Conservation (phyloP, 768 basidiomycete genomes). For the Lanmaoa rubissima region DNA sequence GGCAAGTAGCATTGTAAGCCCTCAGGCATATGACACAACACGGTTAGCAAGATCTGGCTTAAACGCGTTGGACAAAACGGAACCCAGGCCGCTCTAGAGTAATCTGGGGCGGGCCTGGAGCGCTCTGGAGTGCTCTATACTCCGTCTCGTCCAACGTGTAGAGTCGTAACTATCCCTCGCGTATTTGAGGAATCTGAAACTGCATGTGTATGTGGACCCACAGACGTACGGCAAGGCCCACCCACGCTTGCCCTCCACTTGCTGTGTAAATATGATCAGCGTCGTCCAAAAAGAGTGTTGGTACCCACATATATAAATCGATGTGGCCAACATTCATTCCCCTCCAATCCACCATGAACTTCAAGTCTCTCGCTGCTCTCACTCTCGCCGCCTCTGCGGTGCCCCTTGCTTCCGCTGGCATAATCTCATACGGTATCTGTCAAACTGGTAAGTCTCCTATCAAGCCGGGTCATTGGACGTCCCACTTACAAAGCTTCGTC, state of each 20-base stretch:
- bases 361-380: constrained; percentile 20
- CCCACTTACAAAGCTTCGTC: not conserved
- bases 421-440: constrained; percentile 19
- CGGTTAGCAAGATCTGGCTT: too few relatives aligned
- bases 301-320: not conserved
- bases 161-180: not conserved
- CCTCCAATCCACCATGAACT: constrained; percentile 19
- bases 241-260: constrained; percentile 3
- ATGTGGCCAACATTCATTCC: not conserved
- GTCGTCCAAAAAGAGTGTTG: not conserved
- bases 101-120: too few relatives aligned
- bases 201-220: not conserved
- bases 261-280: constrained; percentile 5
- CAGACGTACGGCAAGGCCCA: not conserved
- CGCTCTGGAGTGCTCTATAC: too few relatives aligned
- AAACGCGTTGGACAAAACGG: too few relatives aligned
- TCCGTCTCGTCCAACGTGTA: too few relatives aligned
- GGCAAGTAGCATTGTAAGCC: too few relatives aligned
- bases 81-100: too few relatives aligned
- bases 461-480: not conserved
- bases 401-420: constrained; percentile 16
- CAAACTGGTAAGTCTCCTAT: constrained; percentile 20
- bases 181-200: not conserved
- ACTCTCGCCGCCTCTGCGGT: constrained; percentile 14
- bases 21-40: not conserved